phyloP scores from a whole-genome alignment of 1,139 yeast species.

The Debaryomyces psychrophilus region DNA sequence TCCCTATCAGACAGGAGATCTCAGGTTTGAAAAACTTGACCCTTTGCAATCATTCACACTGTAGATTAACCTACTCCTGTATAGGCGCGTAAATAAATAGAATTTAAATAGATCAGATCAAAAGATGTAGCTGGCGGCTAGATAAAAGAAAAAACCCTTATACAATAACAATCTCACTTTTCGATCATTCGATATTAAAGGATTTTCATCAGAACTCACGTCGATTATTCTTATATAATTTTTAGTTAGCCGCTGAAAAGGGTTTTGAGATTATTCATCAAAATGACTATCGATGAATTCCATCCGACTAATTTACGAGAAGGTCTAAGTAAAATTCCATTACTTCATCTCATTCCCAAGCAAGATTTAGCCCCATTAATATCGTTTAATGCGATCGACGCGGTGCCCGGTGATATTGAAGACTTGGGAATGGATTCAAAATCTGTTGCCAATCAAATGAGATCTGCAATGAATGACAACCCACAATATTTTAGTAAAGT shows the following conservation, averaged over 20 bases:
- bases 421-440: constrained; percentile 2
- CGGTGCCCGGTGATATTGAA: constrained; percentile 9
- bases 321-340: constrained; percentile 32
- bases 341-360: constrained; percentile 33
- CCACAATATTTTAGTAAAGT: constrained; percentile 18
- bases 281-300: constrained; percentile 13
- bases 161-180: background rate
- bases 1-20: constrained; percentile 43
- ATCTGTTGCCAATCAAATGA: constrained; percentile 8
- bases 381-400: constrained; percentile 15
- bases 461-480: constrained; percentile 17
- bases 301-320: constrained; percentile 25
- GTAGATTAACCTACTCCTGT: background rate
- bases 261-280: background rate
- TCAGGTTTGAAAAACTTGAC: constrained; percentile 37
- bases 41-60: constrained; percentile 20
- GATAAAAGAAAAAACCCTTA: background rate
- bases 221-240: background rate
- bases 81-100: constrained; percentile 4
- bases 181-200: background rate
- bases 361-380: constrained; percentile 31
- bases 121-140: constrained; percentile 5
- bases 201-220: background rate
- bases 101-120: constrained; percentile 1
- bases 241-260: background rate